Conservation (phyloP, 164 flowering plant species). For the Vitis rotundifolia region DNA sequence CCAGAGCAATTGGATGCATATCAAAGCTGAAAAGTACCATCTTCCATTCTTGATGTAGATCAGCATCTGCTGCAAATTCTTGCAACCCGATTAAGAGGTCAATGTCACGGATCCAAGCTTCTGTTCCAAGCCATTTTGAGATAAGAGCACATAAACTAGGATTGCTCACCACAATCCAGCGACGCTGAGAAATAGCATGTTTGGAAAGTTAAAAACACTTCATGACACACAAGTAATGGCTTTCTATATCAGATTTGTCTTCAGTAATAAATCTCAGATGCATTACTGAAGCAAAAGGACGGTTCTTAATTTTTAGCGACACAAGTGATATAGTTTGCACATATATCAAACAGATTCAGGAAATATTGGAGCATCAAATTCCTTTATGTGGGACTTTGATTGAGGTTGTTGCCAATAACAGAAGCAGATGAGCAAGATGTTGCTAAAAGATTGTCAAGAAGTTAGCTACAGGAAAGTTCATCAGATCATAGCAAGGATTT, state of each 20-base stretch:
- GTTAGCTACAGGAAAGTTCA: no score
- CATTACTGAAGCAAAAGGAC: neutral
- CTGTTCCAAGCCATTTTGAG: constrained; percentile 62
- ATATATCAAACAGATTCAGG: no score
- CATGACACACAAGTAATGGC: neutral
- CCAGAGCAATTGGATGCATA: neutral
- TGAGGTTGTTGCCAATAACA: neutral
- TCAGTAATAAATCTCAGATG: neutral
- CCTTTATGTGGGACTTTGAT: neutral
- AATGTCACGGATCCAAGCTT: constrained; percentile 53
- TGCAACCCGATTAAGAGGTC: constrained; percentile 48
- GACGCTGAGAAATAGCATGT: constrained; percentile 42
- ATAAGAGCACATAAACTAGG: constrained; percentile 52
- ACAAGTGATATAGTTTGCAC: no score
- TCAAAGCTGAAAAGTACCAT: constrained; percentile 29
- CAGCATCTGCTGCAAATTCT: constrained; percentile 39
- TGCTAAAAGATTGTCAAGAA: neutral
- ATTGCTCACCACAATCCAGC: constrained; percentile 69
- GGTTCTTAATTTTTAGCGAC: neutral
- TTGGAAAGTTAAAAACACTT: constrained; percentile 3
- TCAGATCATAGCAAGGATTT: no score
- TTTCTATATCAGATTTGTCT: no score
- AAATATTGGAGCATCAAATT: neutral
- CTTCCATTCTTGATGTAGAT: constrained; percentile 49
- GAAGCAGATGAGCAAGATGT: neutral